Base-by-base conservation (phyloP, 177 flowering plant genomes). In the Tripterygium wilfordii region DNA sequence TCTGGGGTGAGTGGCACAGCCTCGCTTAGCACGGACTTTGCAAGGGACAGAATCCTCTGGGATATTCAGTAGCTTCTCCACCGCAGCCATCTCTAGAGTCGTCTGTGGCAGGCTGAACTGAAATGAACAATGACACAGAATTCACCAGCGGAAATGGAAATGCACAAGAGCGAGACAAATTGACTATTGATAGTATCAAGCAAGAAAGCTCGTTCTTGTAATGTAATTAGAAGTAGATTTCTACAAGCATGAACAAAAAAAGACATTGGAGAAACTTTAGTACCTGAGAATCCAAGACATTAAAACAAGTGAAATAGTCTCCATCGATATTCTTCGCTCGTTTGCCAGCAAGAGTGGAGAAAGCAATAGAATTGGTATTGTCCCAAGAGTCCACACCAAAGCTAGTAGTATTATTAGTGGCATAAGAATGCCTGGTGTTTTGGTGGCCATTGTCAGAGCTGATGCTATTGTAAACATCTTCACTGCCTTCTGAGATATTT, bases 1-100 rank as follows among this genome's bases (percentile, higher is more conserved):
- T 48, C 89, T 59, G 2, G 89, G 96, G 43, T 87, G 96, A 53
- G 96, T 87, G 6, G 88, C 88, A 63, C 54, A 83, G 21, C 96
- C 91, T 49, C 88, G 81, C 72, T 82, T 86, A 22, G 95, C 95
- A 8, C 95, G 81, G 30, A 64, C 70, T 63, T 77, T 86, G 66
- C 90, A 89, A 10, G 89, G 81, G 18, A 82, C 82, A 6, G 95
- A 75, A 52, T 86, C 90, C 31, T 76, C 74, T 38, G 88, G 95
- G 23, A 86, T 64, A 10, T 80, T 66, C 1, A 83, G 53, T 4
- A 74, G 63, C 59, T 69, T 79, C 53, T 80, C 96, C 50, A 85
- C 63, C n/a, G 74, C 40, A 3, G 79, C 72, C 83, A 80, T 79
- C 61, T 81, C 91, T 29, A 78, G 56, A 38, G 74, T 56, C 37